A percentile compares a stretch with the other conserved stretches of the same genome.
phyloP scores from a whole-genome alignment of 1,139 yeast genomes.

The Candida freyschussii region DNA sequence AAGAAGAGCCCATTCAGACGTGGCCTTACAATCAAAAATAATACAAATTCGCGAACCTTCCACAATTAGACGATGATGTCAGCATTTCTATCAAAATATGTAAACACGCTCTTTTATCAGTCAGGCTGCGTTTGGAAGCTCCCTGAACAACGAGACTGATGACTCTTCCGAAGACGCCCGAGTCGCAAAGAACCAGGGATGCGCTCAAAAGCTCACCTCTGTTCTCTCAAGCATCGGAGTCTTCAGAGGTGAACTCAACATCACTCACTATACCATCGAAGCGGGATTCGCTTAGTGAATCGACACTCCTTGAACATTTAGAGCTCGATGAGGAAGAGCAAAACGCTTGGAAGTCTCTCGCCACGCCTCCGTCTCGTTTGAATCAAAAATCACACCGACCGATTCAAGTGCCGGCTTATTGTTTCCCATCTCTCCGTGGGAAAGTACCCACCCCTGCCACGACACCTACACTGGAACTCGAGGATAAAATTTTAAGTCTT shows the following conservation, averaged over 20 bases:
- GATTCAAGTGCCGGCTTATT: constrained; percentile 13
- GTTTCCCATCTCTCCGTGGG: constrained; percentile 16
- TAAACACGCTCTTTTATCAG: too few relatives aligned
- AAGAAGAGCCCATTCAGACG: too few relatives aligned
- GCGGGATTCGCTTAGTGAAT: constrained; percentile 5
- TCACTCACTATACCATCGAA: constrained; percentile 3
- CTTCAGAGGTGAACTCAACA: not conserved
- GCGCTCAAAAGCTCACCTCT: too few relatives aligned
- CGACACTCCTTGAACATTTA: constrained; percentile 13
- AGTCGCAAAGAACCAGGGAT: too few relatives aligned
- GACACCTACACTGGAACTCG: constrained; percentile 7
- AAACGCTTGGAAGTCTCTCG: constrained; percentile 10
- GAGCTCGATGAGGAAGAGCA: constrained; percentile 13
- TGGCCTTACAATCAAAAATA: too few relatives aligned
- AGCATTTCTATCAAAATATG: too few relatives aligned
- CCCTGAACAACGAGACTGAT: too few relatives aligned
- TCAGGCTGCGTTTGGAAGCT: too few relatives aligned
- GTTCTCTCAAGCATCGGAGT: not conserved
- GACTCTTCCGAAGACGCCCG: too few relatives aligned
- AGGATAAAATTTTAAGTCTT: constrained; percentile 6
- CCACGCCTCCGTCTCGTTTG: constrained; percentile 6
- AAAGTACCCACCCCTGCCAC: constrained; percentile 10
- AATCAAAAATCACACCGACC: constrained; percentile 4
- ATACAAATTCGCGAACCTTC: too few relatives aligned
- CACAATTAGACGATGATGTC: too few relatives aligned